A percentile compares a stretch with the other conserved stretches of the same genome.
Conservation (phyloP, 768 basidiomycete genomes). For the Suillus sp. region DNA sequence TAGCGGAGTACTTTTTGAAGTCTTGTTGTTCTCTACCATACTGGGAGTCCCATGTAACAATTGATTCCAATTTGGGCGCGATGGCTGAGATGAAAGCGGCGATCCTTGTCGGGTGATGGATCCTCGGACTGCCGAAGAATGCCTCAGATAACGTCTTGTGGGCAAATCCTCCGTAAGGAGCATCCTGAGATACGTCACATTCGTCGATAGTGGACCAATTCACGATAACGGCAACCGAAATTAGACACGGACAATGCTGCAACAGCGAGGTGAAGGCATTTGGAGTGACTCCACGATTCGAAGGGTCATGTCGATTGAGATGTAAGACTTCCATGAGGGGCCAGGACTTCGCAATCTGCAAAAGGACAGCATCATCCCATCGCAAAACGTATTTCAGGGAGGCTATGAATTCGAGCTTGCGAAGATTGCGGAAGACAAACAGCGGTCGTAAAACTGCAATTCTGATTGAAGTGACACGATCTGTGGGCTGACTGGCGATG, state of each 20-base stretch:
- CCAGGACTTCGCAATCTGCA: slow-evolving; percentile 10
- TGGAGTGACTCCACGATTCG: neutral
- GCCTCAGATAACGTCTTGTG: neutral
- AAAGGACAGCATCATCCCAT: neutral
- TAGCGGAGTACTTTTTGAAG: slow-evolving; percentile 24
- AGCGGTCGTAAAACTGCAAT: neutral
- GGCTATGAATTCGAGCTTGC: neutral
- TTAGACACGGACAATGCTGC: slow-evolving; percentile 1
- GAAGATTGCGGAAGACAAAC: neutral
- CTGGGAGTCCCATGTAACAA: slow-evolving; percentile 25
- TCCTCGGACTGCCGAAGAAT: neutral
- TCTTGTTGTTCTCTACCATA: neutral
- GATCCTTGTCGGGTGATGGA: neutral
- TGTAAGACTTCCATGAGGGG: slow-evolving; percentile 1
- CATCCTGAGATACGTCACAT: neutral
- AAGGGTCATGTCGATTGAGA: neutral
- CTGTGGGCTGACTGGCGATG: neutral
- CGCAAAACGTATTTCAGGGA: neutral
- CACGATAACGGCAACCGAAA: neutral
- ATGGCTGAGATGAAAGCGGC: no score
- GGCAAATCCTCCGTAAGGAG: neutral
- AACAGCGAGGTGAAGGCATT: neutral
- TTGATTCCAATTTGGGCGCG: slow-evolving; percentile 25
- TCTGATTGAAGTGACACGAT: neutral
- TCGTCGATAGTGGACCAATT: neutral